These are phyloP conservation scores for Penicillium sp. DNA, from an alignment of 2,329 filamentous ascomycete genomes.

Conservation along the genomic window DNA sequence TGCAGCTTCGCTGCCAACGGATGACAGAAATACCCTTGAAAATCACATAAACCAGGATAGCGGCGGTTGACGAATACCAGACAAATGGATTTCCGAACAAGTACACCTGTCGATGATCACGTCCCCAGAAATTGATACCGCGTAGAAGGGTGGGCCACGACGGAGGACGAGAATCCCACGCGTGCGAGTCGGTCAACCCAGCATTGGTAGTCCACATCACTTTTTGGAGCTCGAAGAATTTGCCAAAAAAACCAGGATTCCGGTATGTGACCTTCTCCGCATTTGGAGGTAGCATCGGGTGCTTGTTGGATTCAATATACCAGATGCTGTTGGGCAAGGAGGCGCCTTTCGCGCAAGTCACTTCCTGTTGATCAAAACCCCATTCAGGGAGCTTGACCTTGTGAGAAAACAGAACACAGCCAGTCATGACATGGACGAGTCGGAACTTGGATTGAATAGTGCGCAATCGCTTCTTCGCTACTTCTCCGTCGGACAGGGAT, in stretches of 20 bases:
- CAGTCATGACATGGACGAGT: slow-evolving; percentile 94
- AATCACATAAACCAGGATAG: slow-evolving; percentile 74
- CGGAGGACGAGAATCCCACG: slow-evolving; percentile 93
- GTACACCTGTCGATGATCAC: slow-evolving; percentile 92
- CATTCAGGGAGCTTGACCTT: slow-evolving; percentile 98
- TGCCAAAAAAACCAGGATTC: slow-evolving; percentile 92
- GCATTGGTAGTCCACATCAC: slow-evolving; percentile 99
- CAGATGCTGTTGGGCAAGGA: slow-evolving; percentile 95
- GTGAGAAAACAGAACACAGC: slow-evolving; percentile 95
- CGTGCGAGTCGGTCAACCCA: slow-evolving; percentile 92
- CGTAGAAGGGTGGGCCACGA: slow-evolving; percentile 92
- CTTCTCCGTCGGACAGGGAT: slow-evolving; percentile 76
- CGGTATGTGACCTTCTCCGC: slow-evolving; percentile 96
- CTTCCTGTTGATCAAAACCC: slow-evolving; percentile 98
- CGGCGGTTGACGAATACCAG: slow-evolving; percentile 87
- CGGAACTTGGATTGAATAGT: slow-evolving; percentile 98
- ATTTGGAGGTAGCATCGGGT: slow-evolving; percentile 73
- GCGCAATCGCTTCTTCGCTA: slow-evolving; percentile 82
- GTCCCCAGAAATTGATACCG: slow-evolving; percentile 99
- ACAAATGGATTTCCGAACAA: slow-evolving; percentile 92
- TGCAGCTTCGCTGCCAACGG: slow-evolving; percentile 91
- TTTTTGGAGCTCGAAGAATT: slow-evolving; percentile 95
- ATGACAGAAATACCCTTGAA: slow-evolving; percentile 90
- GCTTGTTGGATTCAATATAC: slow-evolving; percentile 92
- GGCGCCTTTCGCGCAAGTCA: slow-evolving; percentile 92